A percentile compares a stretch with the other conserved stretches of the same genome.
These are phyloP conservation scores for Lipomyces anomalus DNA, from an alignment of 805 yeast genomes.

Conservation along the genomic window DNA sequence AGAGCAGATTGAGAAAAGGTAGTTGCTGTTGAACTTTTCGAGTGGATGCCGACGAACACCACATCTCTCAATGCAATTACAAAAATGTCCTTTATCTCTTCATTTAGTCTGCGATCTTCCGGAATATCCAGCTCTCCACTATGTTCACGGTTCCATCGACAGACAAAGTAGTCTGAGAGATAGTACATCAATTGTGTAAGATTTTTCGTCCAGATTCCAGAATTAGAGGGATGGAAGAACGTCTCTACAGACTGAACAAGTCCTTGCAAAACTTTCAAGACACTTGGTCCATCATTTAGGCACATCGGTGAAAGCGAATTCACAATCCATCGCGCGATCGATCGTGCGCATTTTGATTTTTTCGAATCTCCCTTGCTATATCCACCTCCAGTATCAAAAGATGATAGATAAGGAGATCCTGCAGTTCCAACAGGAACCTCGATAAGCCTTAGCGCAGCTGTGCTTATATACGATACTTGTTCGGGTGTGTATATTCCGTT, in stretches of 20 bases:
- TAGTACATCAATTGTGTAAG: constrained; percentile 62
- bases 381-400: background rate
- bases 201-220: constrained; percentile 79
- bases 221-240: constrained; percentile 85
- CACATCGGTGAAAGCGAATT: constrained; percentile 44
- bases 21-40: constrained; percentile 55
- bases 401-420: constrained; percentile 36
- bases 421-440: constrained; percentile 47
- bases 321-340: constrained; percentile 50
- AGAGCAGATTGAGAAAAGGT: constrained; percentile 55
- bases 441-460: constrained; percentile 38
- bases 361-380: constrained; percentile 11
- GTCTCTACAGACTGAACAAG: constrained; percentile 68
- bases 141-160: constrained; percentile 36
- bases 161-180: constrained; percentile 38
- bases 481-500: constrained; percentile 59
- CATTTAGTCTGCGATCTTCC: constrained; percentile 30
- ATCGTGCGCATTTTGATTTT: constrained; percentile 28
- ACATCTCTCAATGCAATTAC: constrained; percentile 50
- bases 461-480: constrained; percentile 58
- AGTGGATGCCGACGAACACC: constrained; percentile 66
- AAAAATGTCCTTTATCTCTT: constrained; percentile 39
- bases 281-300: constrained; percentile 36
- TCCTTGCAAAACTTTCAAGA: constrained; percentile 28
- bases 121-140: constrained; percentile 31